Percentiles rank a stretch among this genome's conserved stretches.
These are phyloP conservation scores for Cyamopsis tetragonoloba DNA, from an alignment of 306 rosid species.

Conservation along the genomic window DNA sequence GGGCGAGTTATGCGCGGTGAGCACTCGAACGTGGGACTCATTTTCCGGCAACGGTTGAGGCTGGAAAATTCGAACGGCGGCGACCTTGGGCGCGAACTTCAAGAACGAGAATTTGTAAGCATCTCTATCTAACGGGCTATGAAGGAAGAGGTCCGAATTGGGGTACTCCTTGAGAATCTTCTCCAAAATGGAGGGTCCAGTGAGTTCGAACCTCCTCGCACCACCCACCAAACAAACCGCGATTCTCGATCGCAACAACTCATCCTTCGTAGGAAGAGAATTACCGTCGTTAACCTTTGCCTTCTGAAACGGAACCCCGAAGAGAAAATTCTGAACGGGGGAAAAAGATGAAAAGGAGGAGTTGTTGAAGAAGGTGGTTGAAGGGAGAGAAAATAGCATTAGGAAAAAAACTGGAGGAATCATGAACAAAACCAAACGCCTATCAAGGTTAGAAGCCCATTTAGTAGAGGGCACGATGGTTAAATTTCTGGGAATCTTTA, in stretches of 20 bases:
- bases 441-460: slow-evolving; percentile 38
- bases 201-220: slow-evolving; percentile 87
- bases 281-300: not conserved
- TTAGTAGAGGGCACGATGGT: slow-evolving; percentile 21
- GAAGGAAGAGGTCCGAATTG: slow-evolving; percentile 78
- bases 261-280: slow-evolving; percentile 27
- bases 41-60: slow-evolving; percentile 59
- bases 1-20: slow-evolving; percentile 69
- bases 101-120: slow-evolving; percentile 68
- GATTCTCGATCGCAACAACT: slow-evolving; percentile 57
- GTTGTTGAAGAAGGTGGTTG: slow-evolving; percentile 23
- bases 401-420: slow-evolving; percentile 49
- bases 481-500: slow-evolving; percentile 25
- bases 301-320: slow-evolving; percentile 21
- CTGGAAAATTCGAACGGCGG: slow-evolving; percentile 54
- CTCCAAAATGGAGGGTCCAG: slow-evolving; percentile 76
- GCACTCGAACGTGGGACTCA: slow-evolving; percentile 58
- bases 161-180: slow-evolving; percentile 59
- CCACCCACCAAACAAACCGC: slow-evolving; percentile 96
- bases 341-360: slow-evolving; percentile 30
- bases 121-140: slow-evolving; percentile 57
- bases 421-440: slow-evolving; percentile 47
- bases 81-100: slow-evolving; percentile 56
- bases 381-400: slow-evolving; percentile 36
- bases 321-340: slow-evolving; percentile 38